A percentile compares a stretch with the other conserved stretches of the same genome.
Evolutionary conservation across 148 eudicot species (phyloP).

Genomic region (Chenopodium formosanum): DNA sequence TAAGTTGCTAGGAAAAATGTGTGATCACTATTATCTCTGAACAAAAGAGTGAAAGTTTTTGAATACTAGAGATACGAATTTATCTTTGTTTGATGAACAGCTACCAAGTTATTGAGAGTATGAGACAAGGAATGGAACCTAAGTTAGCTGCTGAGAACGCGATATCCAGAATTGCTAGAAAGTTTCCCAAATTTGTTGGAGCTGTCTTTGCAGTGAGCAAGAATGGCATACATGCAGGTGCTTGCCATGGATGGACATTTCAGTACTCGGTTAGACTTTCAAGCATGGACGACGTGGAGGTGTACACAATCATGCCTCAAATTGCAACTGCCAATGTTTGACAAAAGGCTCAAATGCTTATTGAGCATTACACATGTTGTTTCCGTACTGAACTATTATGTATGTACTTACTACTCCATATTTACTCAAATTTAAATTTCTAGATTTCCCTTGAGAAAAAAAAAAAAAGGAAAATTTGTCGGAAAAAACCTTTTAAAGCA

Average conservation of each 20-base stretch:
- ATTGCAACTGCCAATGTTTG: background rate
- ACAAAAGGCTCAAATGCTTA: background rate
- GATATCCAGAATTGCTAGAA: conserved; percentile 69
- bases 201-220: conserved; percentile 77
- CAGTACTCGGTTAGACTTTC: conserved; percentile 80
- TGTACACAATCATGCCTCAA: conserved; percentile 62
- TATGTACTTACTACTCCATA: too few species aligned
- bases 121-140: conserved; percentile 90
- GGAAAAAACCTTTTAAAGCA: too few species aligned
- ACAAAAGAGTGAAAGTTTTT: background rate
- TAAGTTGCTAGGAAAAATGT: background rate
- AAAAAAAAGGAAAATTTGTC: too few species aligned
- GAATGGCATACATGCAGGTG: conserved; percentile 78
- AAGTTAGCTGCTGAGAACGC: conserved; percentile 82
- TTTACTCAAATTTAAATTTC: too few species aligned
- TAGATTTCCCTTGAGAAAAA: too few species aligned
- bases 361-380: too few species aligned
- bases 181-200: conserved; percentile 79
- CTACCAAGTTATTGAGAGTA: conserved; percentile 94
- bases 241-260: conserved; percentile 98
- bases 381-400: background rate
- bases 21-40: background rate
- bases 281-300: conserved; percentile 64
- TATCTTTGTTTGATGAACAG: conserved; percentile 34
- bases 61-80: background rate